These are phyloP conservation scores for Talaromyces atroroseus DNA, from an alignment of 2,329 filamentous ascomycete species.

Conservation along the genomic window DNA sequence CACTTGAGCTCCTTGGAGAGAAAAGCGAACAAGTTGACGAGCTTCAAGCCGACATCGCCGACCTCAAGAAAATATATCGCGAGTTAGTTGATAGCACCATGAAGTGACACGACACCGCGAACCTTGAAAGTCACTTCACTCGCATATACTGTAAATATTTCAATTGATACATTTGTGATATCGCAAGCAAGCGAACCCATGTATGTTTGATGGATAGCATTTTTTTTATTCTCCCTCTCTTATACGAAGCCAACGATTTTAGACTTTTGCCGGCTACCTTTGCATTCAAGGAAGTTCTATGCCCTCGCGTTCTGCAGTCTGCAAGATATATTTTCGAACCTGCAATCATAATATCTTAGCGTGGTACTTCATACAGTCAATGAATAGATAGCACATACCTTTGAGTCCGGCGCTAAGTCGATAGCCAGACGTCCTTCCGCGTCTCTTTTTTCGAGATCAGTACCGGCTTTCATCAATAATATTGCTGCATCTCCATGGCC, in stretches of 20 bases:
- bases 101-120: slow-evolving; percentile 43
- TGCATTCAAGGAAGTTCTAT: slow-evolving; percentile 54
- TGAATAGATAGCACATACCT: slow-evolving; percentile 53
- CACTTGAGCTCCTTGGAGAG: slow-evolving; percentile 90
- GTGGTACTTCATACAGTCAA: neutral
- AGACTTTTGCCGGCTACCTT: slow-evolving; percentile 10
- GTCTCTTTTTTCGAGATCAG: slow-evolving; percentile 74
- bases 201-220: slow-evolving; percentile 6
- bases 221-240: slow-evolving; percentile 3
- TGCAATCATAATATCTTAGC: slow-evolving; percentile 25
- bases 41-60: slow-evolving; percentile 77
- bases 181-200: slow-evolving; percentile 2
- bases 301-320: slow-evolving; percentile 76
- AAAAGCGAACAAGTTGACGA: slow-evolving; percentile 95
- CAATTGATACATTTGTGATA: slow-evolving; percentile 8
- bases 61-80: slow-evolving; percentile 94
- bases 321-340: slow-evolving; percentile 71
- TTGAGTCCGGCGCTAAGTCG: slow-evolving; percentile 78
- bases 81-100: slow-evolving; percentile 84
- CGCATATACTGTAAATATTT: slow-evolving; percentile 15
- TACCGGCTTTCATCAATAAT: slow-evolving; percentile 74
- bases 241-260: slow-evolving; percentile 5
- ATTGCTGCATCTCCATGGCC: slow-evolving; percentile 75
- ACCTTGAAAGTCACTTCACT: neutral
- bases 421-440: slow-evolving; percentile 65